Conservation (phyloP, 352 stramenopile genomes). For the Globisporangium abappressorium region DNA sequence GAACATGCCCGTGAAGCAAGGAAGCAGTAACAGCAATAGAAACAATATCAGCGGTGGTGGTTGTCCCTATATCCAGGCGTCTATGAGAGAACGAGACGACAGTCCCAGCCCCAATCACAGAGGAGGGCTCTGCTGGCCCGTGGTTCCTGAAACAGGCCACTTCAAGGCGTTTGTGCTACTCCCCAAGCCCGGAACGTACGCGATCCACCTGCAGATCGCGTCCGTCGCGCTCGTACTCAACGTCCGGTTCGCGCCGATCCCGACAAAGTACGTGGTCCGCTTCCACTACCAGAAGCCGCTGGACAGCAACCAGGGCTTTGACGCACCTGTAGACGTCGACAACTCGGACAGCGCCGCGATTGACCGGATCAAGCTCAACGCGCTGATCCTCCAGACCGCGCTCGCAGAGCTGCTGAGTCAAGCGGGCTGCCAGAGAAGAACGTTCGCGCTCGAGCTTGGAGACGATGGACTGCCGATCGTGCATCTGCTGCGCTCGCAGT, state of each 20-base stretch:
- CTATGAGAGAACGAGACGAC: not conserved
- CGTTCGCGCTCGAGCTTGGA: slow-evolving; percentile 55
- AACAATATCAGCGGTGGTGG: slow-evolving; percentile 29
- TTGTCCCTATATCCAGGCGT: slow-evolving; percentile 19
- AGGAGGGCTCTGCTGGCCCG: slow-evolving; percentile 39
- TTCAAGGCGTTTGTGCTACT: slow-evolving; percentile 72
- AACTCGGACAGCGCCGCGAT: slow-evolving; percentile 57
- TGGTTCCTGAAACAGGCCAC: slow-evolving; percentile 29
- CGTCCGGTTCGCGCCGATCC: slow-evolving; percentile 30
- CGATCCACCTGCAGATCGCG: slow-evolving; percentile 24
- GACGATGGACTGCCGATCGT: slow-evolving; percentile 47
- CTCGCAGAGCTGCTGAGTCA: slow-evolving; percentile 50
- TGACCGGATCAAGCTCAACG: slow-evolving; percentile 47
- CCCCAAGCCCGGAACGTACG: slow-evolving; percentile 35
- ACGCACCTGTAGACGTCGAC: slow-evolving; percentile 44
- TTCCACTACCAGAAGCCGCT: slow-evolving; percentile 70
- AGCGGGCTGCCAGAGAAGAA: slow-evolving; percentile 33
- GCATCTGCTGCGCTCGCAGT: slow-evolving; percentile 44
- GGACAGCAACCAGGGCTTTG: slow-evolving; percentile 51
- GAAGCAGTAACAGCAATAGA: slow-evolving; percentile 26
- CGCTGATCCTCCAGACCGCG: slow-evolving; percentile 58
- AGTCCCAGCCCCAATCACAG: not conserved
- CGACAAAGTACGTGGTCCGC: slow-evolving; percentile 40
- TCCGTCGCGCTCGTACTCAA: slow-evolving; percentile 23
- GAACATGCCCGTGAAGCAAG: slow-evolving; percentile 12